phyloP scores from a whole-genome alignment of 2,329 filamentous ascomycete genomes.

The Exophiala xenobiotica region DNA sequence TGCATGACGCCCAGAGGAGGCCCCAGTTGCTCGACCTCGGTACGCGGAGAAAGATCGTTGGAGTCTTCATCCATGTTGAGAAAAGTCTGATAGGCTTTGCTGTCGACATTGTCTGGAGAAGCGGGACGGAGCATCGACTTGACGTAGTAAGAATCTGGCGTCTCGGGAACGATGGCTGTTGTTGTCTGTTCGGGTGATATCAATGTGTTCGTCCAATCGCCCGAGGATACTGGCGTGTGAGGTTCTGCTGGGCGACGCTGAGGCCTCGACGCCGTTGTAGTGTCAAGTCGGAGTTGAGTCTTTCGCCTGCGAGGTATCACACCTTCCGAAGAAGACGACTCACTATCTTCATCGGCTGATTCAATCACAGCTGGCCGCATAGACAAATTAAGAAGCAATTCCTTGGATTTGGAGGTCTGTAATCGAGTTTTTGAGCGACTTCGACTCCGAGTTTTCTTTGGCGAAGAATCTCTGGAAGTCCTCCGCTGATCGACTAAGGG shows the following conservation, averaged over 20 bases:
- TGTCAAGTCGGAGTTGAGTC: constrained; percentile 27
- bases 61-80: constrained; percentile 33
- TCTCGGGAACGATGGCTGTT: constrained; percentile 23
- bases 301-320: constrained; percentile 13
- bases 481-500: constrained; percentile 9
- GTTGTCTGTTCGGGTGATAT: constrained; percentile 12
- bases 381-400: constrained; percentile 23
- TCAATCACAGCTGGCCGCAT: constrained; percentile 24
- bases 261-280: constrained; percentile 14
- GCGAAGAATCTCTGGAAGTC: constrained; percentile 19
- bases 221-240: constrained; percentile 29
- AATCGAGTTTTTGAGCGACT: constrained; percentile 24
- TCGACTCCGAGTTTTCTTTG: constrained; percentile 23
- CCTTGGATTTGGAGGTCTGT: constrained; percentile 25
- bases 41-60: constrained; percentile 18
- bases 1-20: constrained; percentile 11
- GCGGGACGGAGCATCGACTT: constrained; percentile 26
- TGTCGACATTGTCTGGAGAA: constrained; percentile 26
- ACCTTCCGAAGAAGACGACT: constrained; percentile 18
- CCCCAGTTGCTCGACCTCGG: constrained; percentile 8
- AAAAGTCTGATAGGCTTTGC: constrained; percentile 29
- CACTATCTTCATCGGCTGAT: constrained; percentile 27
- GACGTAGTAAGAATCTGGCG: constrained; percentile 29
- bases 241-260: constrained; percentile 21
- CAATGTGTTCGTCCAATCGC: constrained; percentile 20